Conservation (phyloP, 1,284 basidiomycete genomes). For the Quambalaria eucalypti region DNA sequence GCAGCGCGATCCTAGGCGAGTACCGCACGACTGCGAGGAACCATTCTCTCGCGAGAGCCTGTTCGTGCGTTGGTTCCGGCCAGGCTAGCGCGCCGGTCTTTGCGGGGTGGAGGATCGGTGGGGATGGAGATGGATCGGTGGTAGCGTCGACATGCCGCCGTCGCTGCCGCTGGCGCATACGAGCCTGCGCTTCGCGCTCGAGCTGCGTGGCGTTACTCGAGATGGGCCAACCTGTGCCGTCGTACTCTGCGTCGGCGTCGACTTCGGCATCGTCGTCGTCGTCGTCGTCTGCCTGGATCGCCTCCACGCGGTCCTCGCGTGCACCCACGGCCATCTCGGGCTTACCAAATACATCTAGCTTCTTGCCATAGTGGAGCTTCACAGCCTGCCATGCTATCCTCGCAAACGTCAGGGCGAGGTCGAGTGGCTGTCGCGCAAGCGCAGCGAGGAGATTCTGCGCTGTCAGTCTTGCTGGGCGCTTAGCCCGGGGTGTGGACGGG, state of each 20-base stretch:
- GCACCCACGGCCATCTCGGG: constrained; percentile 51
- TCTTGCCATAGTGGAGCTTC: constrained; percentile 60
- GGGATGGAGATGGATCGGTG: too few relatives aligned
- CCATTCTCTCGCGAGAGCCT: neutral
- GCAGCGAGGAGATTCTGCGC: constrained; percentile 50
- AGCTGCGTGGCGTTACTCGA: constrained; percentile 1
- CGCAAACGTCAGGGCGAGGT: constrained; percentile 56
- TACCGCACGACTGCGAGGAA: neutral
- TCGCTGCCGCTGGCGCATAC: too few relatives aligned
- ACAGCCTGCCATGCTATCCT: constrained; percentile 63
- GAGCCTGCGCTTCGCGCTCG: neutral
- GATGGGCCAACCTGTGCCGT: constrained; percentile 5
- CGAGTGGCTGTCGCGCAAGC: constrained; percentile 53
- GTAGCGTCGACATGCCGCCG: neutral
- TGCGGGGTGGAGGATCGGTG: neutral
- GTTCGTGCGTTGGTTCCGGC: neutral
- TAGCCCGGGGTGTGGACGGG: neutral
- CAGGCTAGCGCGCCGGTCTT: neutral
- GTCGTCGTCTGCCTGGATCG: neutral
- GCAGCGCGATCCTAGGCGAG: neutral
- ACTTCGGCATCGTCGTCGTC: constrained; percentile 1
- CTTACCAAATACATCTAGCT: constrained; percentile 58
- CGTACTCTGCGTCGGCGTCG: neutral
- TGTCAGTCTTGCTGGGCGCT: constrained; percentile 51
- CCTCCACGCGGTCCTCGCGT: too few relatives aligned